These are phyloP conservation scores for Diaporthe citrichinensis DNA, from an alignment of 2,329 filamentous ascomycete genomes.

Conservation along the genomic window DNA sequence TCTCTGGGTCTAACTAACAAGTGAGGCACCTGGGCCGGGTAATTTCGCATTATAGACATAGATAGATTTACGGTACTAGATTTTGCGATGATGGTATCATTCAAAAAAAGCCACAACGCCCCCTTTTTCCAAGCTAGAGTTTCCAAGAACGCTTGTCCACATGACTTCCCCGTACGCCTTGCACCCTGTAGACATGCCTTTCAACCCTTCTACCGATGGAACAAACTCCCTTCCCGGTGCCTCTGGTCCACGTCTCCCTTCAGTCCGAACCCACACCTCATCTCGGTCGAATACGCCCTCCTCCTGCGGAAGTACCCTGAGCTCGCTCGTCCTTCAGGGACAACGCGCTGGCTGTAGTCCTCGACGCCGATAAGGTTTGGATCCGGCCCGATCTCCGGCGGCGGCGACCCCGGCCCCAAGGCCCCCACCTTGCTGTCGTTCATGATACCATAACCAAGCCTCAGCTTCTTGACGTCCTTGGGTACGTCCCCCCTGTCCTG, in stretches of 20 bases:
- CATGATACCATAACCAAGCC: slow-evolving; percentile 47
- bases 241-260: slow-evolving; percentile 45
- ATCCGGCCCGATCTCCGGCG: slow-evolving; percentile 3
- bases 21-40: neutral
- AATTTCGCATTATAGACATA: neutral
- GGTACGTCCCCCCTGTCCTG: slow-evolving; percentile 44
- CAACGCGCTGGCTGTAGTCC: slow-evolving; percentile 16
- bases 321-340: slow-evolving; percentile 4
- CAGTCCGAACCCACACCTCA: slow-evolving; percentile 48
- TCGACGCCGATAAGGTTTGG: slow-evolving; percentile 32
- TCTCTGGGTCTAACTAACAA: neutral
- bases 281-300: slow-evolving; percentile 25
- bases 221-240: slow-evolving; percentile 36
- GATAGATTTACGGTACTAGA: neutral
- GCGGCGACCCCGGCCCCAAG: neutral
- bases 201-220: slow-evolving; percentile 28
- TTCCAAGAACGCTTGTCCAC: neutral
- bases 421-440: slow-evolving; percentile 3
- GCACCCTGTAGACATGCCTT: neutral
- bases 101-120: neutral
- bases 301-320: slow-evolving; percentile 28
- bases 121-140: neutral
- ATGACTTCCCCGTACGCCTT: neutral
- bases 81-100: slow-evolving; percentile 33
- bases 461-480: slow-evolving; percentile 43